phyloP scores from a whole-genome alignment of 2,329 filamentous ascomycete genomes.

The Fusarium transvaalense region DNA sequence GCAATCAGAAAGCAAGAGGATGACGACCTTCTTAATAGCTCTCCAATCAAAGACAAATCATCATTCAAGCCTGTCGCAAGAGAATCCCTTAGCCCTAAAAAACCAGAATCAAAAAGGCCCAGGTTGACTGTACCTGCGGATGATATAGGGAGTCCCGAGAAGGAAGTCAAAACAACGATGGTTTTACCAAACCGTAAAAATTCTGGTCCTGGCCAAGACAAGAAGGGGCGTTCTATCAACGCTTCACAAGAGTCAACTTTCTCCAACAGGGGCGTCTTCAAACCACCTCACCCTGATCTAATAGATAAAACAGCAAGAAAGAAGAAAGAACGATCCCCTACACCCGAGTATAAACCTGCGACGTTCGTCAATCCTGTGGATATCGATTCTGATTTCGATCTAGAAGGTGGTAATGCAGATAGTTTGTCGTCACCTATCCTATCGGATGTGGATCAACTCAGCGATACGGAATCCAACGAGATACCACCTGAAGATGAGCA shows the following conservation, averaged over 20 bases:
- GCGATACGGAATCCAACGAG: constrained; percentile 15
- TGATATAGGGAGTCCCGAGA: constrained; percentile 29
- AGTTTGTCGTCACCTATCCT: constrained; percentile 24
- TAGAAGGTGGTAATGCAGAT: not conserved
- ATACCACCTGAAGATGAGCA: constrained; percentile 15
- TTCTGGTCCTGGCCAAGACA: constrained; percentile 28
- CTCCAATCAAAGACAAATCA: constrained; percentile 16
- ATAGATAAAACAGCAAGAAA: not conserved
- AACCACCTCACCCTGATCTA: not conserved
- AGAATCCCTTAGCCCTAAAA: constrained; percentile 33
- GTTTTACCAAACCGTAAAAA: constrained; percentile 13
- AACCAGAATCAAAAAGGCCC: not conserved
- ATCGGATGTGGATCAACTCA: constrained; percentile 35
- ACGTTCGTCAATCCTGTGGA: constrained; percentile 25
- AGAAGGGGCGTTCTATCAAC: constrained; percentile 2
- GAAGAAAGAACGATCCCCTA: not conserved
- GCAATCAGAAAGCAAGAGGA: not conserved
- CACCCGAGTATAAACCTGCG: constrained; percentile 12
- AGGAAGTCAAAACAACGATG: constrained; percentile 12
- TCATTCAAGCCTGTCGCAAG: constrained; percentile 23
- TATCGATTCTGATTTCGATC: constrained; percentile 14
- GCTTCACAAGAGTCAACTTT: constrained; percentile 24
- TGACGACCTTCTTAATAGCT: constrained; percentile 8
- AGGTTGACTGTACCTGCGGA: constrained; percentile 18
- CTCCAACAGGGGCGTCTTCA: not conserved